Evolutionary conservation across 768 basidiomycete genomes (phyloP), one percentile per base, ranked within the genome.

Genomic region (Collybia sordida): DNA sequence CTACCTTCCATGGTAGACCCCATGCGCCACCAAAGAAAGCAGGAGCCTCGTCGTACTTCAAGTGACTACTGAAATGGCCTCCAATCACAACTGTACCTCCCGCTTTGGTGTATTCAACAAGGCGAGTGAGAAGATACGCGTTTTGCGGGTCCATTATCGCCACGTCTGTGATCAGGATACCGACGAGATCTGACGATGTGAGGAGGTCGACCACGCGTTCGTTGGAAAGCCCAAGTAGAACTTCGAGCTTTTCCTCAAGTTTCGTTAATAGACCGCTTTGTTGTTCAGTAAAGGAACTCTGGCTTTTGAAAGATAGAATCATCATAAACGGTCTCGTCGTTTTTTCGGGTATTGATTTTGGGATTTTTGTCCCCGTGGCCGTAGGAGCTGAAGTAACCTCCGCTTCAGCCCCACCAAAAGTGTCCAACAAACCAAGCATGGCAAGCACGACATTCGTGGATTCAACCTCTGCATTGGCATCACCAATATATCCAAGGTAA

Each of bases 401-500:
- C 8, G 28, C 12, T 12, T 31, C 28, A 19, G 17, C 24, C 7
- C 22, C 37, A 11, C 42, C 22, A 4, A 37, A 42, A 19, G 51
- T 28, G 31, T 70, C 67, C 22, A 71, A 57, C 31, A 72, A 47
- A 19, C 64, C 67, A 17, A 69, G 65, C 70, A 77, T 72, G 9
- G 72, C 69, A 18, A 73, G 51, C 23, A 72, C 51, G 8, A 67
- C 61, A 17, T 59, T 63, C 19, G 70, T 72, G 1, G 70, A 69
- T 15, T 47, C 59, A 2, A 58, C 50, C 55, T 75, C 73, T 2
- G 58, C 64, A 60, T 75, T 73, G n/a, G 75, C 72, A 50, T 77
- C 74, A 2, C 75, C 74, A 11, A 75, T 53, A 49, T 68, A 75
- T 4, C 72, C 69, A 9, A 77, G 57, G 21, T 59, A 59, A 3